phyloP scores from a whole-genome alignment of 1,284 basidiomycete species.

The Exobasidium rhododendri region DNA sequence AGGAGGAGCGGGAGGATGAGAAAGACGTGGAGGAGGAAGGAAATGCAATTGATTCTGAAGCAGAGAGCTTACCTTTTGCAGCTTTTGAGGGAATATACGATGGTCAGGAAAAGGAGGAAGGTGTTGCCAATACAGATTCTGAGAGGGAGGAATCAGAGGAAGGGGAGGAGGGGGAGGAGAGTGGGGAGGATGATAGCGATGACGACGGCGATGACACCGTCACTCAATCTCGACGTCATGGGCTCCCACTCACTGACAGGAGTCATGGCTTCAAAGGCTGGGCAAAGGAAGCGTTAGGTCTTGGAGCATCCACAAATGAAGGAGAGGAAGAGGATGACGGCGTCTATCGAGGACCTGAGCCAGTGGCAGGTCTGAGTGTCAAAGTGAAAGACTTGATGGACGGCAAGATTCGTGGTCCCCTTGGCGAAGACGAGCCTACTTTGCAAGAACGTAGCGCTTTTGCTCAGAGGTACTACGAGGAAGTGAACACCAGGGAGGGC shows the following conservation, averaged over 20 bases:
- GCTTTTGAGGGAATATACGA: conserved; percentile 2
- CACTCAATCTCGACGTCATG: conserved; percentile 25
- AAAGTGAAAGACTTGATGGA: conserved; percentile 49
- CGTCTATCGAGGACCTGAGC: conserved; percentile 28
- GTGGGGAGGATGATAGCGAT: conserved; percentile 21
- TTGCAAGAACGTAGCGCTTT: conserved; percentile 33
- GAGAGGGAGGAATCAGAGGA: conserved; percentile 17
- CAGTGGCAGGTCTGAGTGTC: conserved; percentile 41
- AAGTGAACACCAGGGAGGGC: conserved; percentile 9
- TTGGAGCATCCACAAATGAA: conserved; percentile 17
- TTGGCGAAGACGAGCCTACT: conserved; percentile 34
- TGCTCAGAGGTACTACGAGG: conserved; percentile 27
- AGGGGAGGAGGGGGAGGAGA: conserved; percentile 17
- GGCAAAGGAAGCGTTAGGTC: conserved; percentile 44
- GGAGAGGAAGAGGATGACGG: conserved; percentile 16
- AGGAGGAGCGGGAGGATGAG: background rate
- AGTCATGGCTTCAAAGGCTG: conserved; percentile 50
- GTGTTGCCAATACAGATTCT: background rate
- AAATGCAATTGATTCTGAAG: background rate
- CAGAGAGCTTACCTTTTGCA: background rate
- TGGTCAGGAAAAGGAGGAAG: conserved; percentile 9
- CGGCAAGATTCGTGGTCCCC: conserved; percentile 48
- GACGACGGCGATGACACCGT: conserved; percentile 19
- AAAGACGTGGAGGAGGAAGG: background rate
- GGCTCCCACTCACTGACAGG: conserved; percentile 31